phyloP scores from a whole-genome alignment of 371 early-diverging fungal species.

The Mucor circinelloides region DNA sequence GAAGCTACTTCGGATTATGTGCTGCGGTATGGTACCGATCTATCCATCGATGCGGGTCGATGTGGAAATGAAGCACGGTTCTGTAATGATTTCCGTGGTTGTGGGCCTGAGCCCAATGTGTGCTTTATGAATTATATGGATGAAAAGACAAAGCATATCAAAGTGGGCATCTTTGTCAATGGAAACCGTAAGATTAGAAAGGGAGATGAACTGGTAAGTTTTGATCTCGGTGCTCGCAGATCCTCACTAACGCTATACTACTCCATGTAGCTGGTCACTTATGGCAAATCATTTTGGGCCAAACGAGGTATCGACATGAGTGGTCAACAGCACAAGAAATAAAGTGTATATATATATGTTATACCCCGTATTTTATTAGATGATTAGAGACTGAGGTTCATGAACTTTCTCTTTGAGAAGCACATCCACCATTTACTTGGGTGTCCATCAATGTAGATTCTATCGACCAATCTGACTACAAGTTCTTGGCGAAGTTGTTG shows the following conservation, averaged over 20 bases:
- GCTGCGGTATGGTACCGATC: conserved; percentile 38
- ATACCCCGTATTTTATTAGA: background rate
- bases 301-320: conserved; percentile 55
- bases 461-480: conserved; percentile 72
- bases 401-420: conserved; percentile 97
- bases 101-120: conserved; percentile 52
- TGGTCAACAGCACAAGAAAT: conserved; percentile 35
- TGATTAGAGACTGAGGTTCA: conserved; percentile 77
- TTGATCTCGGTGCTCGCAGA: background rate
- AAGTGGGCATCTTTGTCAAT: conserved; percentile 52
- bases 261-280: conserved; percentile 42
- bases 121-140: conserved; percentile 56
- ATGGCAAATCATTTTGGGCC: conserved; percentile 57
- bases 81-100: conserved; percentile 56
- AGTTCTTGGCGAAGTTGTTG: conserved; percentile 91
- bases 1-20: conserved; percentile 53
- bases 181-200: conserved; percentile 51
- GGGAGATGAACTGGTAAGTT: conserved; percentile 52
- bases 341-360: background rate
- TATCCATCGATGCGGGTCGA: conserved; percentile 53
- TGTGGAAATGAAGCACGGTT: conserved; percentile 58
- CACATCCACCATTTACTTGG: conserved; percentile 99
- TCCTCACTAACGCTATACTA: background rate
- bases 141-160: conserved; percentile 45
- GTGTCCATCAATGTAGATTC: conserved; percentile 77